Percentiles rank a stretch among this genome's conserved stretches.
Conservation (phyloP, 345 rosid species). For the Gossypium sturtianum region DNA sequence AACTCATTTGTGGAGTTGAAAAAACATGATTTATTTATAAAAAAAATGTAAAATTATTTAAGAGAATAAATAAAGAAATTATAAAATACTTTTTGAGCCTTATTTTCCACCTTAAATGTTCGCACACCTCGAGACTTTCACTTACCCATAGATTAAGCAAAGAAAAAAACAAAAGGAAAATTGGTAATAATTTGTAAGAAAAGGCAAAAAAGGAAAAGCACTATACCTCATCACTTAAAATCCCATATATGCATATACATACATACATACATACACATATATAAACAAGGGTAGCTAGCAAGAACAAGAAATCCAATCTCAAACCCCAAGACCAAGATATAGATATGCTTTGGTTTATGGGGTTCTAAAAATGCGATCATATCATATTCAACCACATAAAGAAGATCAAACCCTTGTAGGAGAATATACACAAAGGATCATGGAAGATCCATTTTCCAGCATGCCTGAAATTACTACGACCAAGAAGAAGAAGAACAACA, state of each 20-base stretch:
- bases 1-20: too few species aligned
- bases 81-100: too few species aligned
- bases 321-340: constrained; percentile 2
- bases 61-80: too few species aligned
- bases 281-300: not conserved
- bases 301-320: not conserved
- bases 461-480: constrained; percentile 7
- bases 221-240: constrained; percentile 7
- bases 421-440: constrained; percentile 31
- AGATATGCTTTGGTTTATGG: not conserved
- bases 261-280: not conserved
- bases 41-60: too few species aligned
- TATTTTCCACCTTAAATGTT: too few species aligned
- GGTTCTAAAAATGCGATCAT: not conserved
- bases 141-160: not conserved
- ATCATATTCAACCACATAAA: not conserved
- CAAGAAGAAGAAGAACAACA: constrained; percentile 36
- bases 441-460: constrained; percentile 27
- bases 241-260: not conserved
- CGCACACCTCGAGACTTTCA: too few species aligned
- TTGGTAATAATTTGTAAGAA: not conserved
- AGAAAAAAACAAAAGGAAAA: not conserved
- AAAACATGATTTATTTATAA: too few species aligned
- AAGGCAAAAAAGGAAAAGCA: constrained; percentile 14
- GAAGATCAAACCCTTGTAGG: not conserved